A percentile compares a stretch with the other conserved stretches of the same genome.
Evolutionary conservation across 331 rosid genomes (phyloP).

Genomic region (Acacia concinna): DNA sequence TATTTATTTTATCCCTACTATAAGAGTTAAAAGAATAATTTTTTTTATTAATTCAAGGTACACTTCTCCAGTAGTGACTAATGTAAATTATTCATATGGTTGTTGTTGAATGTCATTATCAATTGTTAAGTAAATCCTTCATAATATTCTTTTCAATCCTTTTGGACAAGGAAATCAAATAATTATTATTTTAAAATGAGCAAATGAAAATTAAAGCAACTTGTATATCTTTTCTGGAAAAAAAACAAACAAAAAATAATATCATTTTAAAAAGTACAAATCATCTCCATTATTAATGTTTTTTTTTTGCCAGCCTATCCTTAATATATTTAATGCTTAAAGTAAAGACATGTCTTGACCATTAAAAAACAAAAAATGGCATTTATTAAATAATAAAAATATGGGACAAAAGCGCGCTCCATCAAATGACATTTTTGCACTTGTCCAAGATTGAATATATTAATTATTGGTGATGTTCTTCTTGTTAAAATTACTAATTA

Average conservation of each 20-base stretch:
- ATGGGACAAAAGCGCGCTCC: constrained; percentile 30
- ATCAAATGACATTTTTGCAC: constrained; percentile 32
- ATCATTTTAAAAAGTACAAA: constrained; percentile 23
- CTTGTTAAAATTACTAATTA: constrained; percentile 24
- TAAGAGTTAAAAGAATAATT: background rate
- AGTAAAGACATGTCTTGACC: background rate
- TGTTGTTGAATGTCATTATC: background rate
- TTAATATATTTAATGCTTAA: background rate
- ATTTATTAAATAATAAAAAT: background rate
- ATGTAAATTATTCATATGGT: background rate
- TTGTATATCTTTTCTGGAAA: background rate
- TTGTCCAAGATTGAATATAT: background rate
- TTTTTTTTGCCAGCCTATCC: background rate
- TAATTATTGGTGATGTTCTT: constrained; percentile 30
- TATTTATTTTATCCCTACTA: background rate
- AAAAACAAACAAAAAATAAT: too few relatives aligned
- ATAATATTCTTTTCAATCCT: constrained; percentile 21
- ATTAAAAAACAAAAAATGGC: constrained; percentile 11
- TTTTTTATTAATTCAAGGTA: background rate
- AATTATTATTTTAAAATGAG: constrained; percentile 36
- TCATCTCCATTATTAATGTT: constrained; percentile 8
- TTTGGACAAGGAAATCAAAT: constrained; percentile 32
- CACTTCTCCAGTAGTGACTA: background rate
- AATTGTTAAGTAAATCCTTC: constrained; percentile 28
- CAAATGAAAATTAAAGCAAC: constrained; percentile 35